Evolutionary conservation across 768 basidiomycete species (phyloP), one percentile per base, ranked within the genome.

Genomic region (Saitozyma podzolica): DNA sequence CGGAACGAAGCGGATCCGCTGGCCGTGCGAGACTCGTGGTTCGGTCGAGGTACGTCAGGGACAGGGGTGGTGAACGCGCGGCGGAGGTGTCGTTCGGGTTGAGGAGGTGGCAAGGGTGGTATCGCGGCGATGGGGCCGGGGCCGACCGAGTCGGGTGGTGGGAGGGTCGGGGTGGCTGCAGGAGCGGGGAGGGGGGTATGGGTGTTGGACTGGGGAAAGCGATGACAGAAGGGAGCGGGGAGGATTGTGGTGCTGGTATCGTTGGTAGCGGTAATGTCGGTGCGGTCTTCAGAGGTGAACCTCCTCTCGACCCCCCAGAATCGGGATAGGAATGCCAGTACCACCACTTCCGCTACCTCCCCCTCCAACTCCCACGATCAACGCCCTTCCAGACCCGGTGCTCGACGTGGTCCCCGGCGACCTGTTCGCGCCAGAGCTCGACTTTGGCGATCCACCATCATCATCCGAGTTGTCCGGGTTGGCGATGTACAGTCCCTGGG

Each of bases 391-490:
- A 16, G 67, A 67, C 9, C 65, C 58, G 17, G 68, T 66, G 51
- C 65, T 74, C 5, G 66, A 66, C 1, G 67, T 51, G 13, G 66
- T 65, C 39, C 67, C 50, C 7, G 73, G 69, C 7, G 68, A 69
- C 40, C 60, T 42, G 17, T 17, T 47, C 45, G 71, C 40, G 50
- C 56, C 55, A 42, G 59, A 48, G 11, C 54, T 58, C 41, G 57
- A 61, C 17, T 51, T 56, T 37, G 61, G 56, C 37, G 50, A 54
- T 16, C 10, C 48, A 39, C 50, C 50, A 39, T 75, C 74, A 19
- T 70, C 68, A 58, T 75, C 74, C 13, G 70, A 75, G 51, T 73
- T 71, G 49, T 75, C 74, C 4, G 74, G 74, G 55, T 75, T 75
- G 50, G 74, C 74, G 19, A 75, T 62, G 55, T 57, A 75, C 11